Conservation (phyloP, 371 early-diverging fungal genomes). For the Circinella umbellata region DNA sequence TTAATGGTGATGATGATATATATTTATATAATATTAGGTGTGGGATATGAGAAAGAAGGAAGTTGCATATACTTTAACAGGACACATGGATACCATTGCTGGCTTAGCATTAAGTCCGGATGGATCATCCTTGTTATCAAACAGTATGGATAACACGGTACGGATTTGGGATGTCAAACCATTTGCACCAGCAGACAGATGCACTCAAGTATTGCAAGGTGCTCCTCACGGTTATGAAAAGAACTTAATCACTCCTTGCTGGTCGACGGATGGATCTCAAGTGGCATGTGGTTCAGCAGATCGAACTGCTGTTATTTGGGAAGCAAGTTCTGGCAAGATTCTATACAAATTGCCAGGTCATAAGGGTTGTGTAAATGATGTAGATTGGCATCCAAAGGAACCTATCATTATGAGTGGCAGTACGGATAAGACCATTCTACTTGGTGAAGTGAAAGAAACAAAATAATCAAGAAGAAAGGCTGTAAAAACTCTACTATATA, state of each 20-base stretch:
- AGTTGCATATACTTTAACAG: conserved; percentile 69
- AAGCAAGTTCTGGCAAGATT: conserved; percentile 81
- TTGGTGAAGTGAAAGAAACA: conserved; percentile 77
- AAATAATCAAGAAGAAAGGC: neutral
- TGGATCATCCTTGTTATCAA: conserved; percentile 80
- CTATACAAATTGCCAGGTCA: conserved; percentile 97
- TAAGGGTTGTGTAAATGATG: conserved; percentile 95
- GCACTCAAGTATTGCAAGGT: conserved; percentile 76
- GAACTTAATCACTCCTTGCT: conserved; percentile 88
- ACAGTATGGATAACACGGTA: conserved; percentile 95
- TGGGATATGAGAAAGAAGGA: conserved; percentile 88
- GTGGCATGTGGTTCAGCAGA: conserved; percentile 94
- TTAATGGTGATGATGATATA: neutral
- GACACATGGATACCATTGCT: conserved; percentile 91
- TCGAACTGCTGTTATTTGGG: conserved; percentile 95
- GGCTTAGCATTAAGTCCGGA: conserved; percentile 87
- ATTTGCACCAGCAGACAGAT: conserved; percentile 74
- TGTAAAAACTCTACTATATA: neutral
- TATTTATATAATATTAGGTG: conserved; percentile 35
- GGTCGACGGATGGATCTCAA: conserved; percentile 89
- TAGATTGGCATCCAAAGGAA: conserved; percentile 93
- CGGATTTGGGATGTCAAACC: conserved; percentile 95
- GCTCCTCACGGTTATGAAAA: conserved; percentile 95
- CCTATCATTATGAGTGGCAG: conserved; percentile 88
- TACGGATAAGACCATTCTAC: conserved; percentile 85